Conservation (phyloP, 1,139 yeast genomes). For the Geotrichum armillariae region DNA sequence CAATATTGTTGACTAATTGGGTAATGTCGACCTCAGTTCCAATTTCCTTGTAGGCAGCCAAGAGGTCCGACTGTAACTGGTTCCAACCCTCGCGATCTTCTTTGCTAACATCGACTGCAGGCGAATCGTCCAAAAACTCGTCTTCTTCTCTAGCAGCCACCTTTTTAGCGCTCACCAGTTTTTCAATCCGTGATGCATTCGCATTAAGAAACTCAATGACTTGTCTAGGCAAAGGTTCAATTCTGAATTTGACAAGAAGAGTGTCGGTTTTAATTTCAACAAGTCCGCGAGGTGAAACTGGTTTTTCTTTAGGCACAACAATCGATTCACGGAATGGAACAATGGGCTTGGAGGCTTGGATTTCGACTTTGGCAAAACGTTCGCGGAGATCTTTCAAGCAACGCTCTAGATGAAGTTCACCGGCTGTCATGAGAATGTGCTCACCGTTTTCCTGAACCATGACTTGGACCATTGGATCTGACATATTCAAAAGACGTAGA, state of each 20-base stretch:
- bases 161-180: conserved; percentile 27
- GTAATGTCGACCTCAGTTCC: conserved; percentile 26
- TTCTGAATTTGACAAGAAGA: conserved; percentile 45
- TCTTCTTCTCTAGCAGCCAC: conserved; percentile 8
- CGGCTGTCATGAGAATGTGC: conserved; percentile 90
- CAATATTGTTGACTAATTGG: conserved; percentile 40
- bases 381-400: conserved; percentile 86
- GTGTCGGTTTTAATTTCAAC: conserved; percentile 50
- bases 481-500: conserved; percentile 70
- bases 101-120: neutral
- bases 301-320: conserved; percentile 37
- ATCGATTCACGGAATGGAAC: conserved; percentile 94
- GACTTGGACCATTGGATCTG: conserved; percentile 92
- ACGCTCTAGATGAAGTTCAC: conserved; percentile 89
- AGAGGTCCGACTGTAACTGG: conserved; percentile 11
- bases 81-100: conserved; percentile 13
- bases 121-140: conserved; percentile 8
- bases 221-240: conserved; percentile 57
- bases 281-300: conserved; percentile 38
- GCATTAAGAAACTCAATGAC: conserved; percentile 52
- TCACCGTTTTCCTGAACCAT: conserved; percentile 87
- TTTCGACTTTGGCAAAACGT: conserved; percentile 89
- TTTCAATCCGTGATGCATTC: conserved; percentile 46
- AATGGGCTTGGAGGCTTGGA: conserved; percentile 85
- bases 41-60: conserved; percentile 6